Conservation (phyloP, 1,139 yeast species). For the Taphrina sp. region DNA sequence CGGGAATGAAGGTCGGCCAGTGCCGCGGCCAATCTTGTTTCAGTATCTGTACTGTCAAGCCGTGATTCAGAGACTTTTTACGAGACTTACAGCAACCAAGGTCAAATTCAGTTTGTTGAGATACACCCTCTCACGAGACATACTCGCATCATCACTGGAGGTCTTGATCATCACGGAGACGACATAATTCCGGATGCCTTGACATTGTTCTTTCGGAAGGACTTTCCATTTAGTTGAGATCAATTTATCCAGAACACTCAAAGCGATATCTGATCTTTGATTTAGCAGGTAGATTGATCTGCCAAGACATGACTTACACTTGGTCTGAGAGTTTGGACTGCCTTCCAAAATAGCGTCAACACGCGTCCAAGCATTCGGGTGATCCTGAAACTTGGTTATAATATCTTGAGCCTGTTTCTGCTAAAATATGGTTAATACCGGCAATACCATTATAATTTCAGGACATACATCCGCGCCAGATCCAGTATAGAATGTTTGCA, state of each 20-base stretch:
- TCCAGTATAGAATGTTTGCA: conserved; percentile 83
- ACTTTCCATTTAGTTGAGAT: conserved; percentile 93
- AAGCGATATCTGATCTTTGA: conserved; percentile 56
- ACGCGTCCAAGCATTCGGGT: conserved; percentile 93
- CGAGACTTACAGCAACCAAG: conserved; percentile 52
- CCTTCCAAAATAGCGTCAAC: conserved; percentile 85
- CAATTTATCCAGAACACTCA: conserved; percentile 82
- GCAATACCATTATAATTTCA: too few relatives aligned
- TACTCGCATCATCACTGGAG: conserved; percentile 80
- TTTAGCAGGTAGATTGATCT: background rate
- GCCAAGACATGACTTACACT: conserved; percentile 48
- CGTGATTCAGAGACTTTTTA: background rate
- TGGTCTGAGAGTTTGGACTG: conserved; percentile 78
- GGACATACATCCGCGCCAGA: conserved; percentile 50
- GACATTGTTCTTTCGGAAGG: conserved; percentile 73
- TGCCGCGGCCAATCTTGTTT: conserved; percentile 99
- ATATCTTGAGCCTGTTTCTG: conserved; percentile 81
- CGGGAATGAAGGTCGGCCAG: conserved; percentile 97
- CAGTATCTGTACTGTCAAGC: conserved; percentile 56
- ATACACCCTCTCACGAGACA: conserved; percentile 72
- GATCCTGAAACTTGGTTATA: conserved; percentile 85
- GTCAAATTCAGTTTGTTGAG: conserved; percentile 93
- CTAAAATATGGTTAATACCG: too few relatives aligned
- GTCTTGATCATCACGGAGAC: conserved; percentile 90
- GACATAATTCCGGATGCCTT: conserved; percentile 85